phyloP scores from a whole-genome alignment of 2,329 filamentous ascomycete genomes.

The Curvularia hawaiiensis region DNA sequence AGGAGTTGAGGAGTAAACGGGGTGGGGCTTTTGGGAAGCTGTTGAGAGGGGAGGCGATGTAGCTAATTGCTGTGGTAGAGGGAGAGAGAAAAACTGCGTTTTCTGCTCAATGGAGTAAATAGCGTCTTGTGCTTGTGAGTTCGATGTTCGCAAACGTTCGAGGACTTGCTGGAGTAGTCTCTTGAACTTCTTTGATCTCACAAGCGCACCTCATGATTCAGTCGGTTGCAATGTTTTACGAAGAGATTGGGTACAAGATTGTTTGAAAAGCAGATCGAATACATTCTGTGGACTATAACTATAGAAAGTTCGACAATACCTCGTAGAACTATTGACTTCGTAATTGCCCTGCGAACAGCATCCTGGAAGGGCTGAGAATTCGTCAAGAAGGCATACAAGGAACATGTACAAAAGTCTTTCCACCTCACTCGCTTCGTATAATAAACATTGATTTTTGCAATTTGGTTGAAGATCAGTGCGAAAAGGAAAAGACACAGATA shows the following conservation, averaged over 20 bases:
- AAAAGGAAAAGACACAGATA: constrained; percentile 1
- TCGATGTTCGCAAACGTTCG: neutral
- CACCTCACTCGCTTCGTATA: neutral
- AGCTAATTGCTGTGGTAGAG: neutral
- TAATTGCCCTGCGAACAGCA: neutral
- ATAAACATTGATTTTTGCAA: neutral
- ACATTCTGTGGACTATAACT: constrained; percentile 1
- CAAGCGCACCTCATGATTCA: neutral
- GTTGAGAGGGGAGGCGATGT: constrained; percentile 45
- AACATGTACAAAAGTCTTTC: neutral
- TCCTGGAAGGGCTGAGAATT: neutral
- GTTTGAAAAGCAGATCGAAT: neutral
- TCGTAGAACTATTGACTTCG: neutral
- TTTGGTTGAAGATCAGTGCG: constrained; percentile 4
- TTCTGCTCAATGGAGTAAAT: neutral
- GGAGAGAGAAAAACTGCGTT: neutral
- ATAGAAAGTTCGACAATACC: neutral
- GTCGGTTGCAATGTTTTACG: neutral
- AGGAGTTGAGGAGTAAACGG: constrained; percentile 56
- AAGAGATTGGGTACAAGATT: neutral
- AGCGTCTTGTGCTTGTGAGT: neutral
- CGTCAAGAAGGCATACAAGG: neutral
- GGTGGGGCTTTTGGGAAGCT: constrained; percentile 41
- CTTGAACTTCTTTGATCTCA: neutral
- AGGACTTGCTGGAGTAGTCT: neutral